Base-by-base conservation (phyloP, 495 filamentous ascomycete genomes). In the Cenococcum geophilum region DNA sequence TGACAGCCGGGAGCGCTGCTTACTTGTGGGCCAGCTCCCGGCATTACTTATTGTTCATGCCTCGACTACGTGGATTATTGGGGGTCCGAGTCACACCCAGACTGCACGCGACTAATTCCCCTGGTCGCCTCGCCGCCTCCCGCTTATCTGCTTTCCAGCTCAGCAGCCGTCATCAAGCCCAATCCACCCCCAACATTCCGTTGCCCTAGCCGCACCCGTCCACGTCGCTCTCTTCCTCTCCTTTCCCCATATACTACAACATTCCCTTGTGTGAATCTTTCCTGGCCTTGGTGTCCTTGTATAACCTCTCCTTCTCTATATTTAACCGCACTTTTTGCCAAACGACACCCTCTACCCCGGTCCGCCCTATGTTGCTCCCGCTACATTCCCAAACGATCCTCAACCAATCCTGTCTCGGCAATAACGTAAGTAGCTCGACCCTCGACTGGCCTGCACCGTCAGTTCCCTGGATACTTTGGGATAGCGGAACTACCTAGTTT, bases 391-490 rank as follows among this genome's bases (percentile, higher is more conserved):
- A 10, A 32, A 5, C 3, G 9, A 16, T 16, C 49, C 8, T 23
- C 49, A n/a, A 23, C 49, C 49, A 52, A 52, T 52, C 49, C 49
- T 23, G 49, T 32, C 49, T 23, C 21, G 49, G 49, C 49, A 25
- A 52, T 52, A 52, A 52, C 49, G 49, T 52, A 52, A 52, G 25
- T 2, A 23, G 49, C 18, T 11, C 49, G 21, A 20, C 49, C 49
- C 22, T 16, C 49, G 49, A 25, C 49, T 16, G 21, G 49, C 22
- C 9, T 25, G 14, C 49, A 52, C 22, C 49, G 49, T 52, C 49
- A 22, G 18, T 16, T 23, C 21, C 49, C 23, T 27, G 21, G 16
- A 45, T 4, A 45, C 18, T 45, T 10, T 10, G 40, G 14, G 3
- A 45, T 45, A 45, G 3, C 18, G 40, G 40, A 4, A 14, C 40